A percentile compares a stretch with the other conserved stretches of the same genome.
phyloP scores from a whole-genome alignment of 371 early-diverging fungal genomes.

The Sporodiniella umbellata region DNA sequence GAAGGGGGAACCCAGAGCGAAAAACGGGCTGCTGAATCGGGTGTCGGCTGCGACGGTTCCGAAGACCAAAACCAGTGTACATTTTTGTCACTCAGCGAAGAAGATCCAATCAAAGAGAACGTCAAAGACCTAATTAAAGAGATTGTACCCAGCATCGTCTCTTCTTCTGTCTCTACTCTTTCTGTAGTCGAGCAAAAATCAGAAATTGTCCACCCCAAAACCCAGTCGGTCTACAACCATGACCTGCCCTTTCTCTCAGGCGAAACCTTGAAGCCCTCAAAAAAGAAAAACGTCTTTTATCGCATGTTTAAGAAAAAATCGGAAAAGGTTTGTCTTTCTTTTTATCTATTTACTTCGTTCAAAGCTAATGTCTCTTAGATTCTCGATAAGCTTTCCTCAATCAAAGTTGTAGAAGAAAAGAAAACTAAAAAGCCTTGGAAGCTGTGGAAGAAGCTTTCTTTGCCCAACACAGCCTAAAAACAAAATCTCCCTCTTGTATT shows the following conservation, averaged over 20 bases:
- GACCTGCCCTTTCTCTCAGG: not conserved
- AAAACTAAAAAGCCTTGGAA: not conserved
- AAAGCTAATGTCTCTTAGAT: no score
- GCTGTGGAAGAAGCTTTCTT: not conserved
- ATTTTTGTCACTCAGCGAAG: constrained; percentile 1
- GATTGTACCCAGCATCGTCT: not conserved
- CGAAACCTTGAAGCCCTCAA: not conserved
- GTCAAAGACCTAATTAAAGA: not conserved
- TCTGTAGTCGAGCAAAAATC: not conserved
- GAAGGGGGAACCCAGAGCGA: not conserved
- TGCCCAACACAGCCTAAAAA: no score
- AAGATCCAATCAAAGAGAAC: not conserved
- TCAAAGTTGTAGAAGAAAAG: not conserved
- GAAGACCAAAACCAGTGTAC: not conserved
- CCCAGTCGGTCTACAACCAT: not conserved
- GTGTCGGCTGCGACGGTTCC: not conserved
- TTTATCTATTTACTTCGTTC: no score
- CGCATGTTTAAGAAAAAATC: not conserved
- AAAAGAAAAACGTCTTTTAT: not conserved
- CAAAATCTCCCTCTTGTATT: no score
- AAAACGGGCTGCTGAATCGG: not conserved
- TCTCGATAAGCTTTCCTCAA: not conserved
- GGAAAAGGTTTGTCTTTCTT: not conserved
- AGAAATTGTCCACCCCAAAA: not conserved
- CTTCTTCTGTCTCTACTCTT: not conserved